Conservation (phyloP, 495 filamentous ascomycete species). For the Massariosphaeria phaeospora region DNA sequence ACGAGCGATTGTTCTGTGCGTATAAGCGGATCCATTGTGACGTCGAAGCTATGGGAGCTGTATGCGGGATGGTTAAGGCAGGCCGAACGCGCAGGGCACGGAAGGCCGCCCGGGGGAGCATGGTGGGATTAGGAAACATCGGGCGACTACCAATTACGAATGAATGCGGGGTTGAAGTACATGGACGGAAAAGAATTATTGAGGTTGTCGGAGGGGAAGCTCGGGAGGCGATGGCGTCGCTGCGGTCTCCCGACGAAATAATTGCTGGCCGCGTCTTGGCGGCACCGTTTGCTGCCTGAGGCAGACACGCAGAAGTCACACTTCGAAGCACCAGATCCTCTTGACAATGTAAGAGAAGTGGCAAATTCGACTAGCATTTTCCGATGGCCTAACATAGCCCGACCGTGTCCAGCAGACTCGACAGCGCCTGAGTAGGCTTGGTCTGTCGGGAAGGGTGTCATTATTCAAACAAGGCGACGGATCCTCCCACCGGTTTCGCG, state of each 20-base stretch:
- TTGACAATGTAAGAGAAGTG: too few species aligned
- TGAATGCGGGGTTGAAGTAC: constrained; percentile 8
- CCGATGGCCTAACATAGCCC: too few species aligned
- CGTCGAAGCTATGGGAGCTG: constrained; percentile 34
- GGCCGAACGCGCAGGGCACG: constrained; percentile 27
- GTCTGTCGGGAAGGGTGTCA: too few species aligned
- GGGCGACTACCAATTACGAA: constrained; percentile 13
- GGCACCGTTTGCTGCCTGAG: too few species aligned
- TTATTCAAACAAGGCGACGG: too few species aligned
- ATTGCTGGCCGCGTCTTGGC: neutral
- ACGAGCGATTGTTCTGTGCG: constrained; percentile 44
- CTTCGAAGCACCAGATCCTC: too few species aligned
- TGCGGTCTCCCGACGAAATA: constrained; percentile 10
- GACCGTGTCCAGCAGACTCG: too few species aligned
- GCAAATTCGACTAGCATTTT: too few species aligned
- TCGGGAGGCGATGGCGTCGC: neutral
- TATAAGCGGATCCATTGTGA: constrained; percentile 41
- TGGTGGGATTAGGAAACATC: neutral
- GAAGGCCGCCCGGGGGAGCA: constrained; percentile 31
- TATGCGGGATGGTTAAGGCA: constrained; percentile 22
- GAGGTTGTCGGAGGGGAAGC: neutral
- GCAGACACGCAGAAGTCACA: too few species aligned
- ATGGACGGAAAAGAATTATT: constrained; percentile 14
- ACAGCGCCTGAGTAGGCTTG: too few species aligned
- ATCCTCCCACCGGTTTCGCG: too few species aligned